Evolutionary conservation across 1,284 basidiomycete genomes (phyloP), one percentile per base, ranked within the genome.

Genomic region (Ganoderma leucocontextum): DNA sequence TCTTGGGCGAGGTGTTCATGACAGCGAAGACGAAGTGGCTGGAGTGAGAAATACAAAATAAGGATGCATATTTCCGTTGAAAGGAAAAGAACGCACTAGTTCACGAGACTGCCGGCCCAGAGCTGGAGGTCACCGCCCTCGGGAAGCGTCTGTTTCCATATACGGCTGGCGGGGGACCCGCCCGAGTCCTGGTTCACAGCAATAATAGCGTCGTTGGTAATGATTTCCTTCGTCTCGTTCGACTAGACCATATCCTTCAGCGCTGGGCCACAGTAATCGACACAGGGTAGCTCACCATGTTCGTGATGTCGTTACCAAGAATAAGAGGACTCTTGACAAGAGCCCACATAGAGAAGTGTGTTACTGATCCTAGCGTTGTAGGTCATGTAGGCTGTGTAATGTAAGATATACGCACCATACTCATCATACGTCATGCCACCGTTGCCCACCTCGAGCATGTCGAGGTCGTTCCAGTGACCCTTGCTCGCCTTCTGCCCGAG

Each of bases 311-410:
- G 72, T 83, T 82, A 0, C 82, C 82, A 42, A 84, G 76, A 61
- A 84, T 81, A 13, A 84, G 77, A 1, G 82, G 82, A 52, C 82
- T 83, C 75, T 83, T 84, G 25, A 82, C 74, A 6, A 82, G 72
- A 15, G 80, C 79, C 82, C 82, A 84, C 80, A 83, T 82, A 1
- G 82, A 80, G 71, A 84, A 83, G 72, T 84, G 82, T 2, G 82
- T 80, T 15, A 80, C 79, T 81, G 42, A 10, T 4, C 6, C 17
- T 17, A 58, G 3, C 35, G 15, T 19, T 25, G 19, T 25, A 19
- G 4, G 36, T n/a, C 10, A 38, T 38, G 58, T 8, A 25, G 13
- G 53, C 4, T 57, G 17, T 36, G 19, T 38, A 6, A 15, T 52
- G 44, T 36, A 53, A 57, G 2, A 13, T 15, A 12, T 19, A 66